Evolutionary conservation across 2,329 filamentous ascomycete species (phyloP).

Genomic region (Cordyceps tenuipes): DNA sequence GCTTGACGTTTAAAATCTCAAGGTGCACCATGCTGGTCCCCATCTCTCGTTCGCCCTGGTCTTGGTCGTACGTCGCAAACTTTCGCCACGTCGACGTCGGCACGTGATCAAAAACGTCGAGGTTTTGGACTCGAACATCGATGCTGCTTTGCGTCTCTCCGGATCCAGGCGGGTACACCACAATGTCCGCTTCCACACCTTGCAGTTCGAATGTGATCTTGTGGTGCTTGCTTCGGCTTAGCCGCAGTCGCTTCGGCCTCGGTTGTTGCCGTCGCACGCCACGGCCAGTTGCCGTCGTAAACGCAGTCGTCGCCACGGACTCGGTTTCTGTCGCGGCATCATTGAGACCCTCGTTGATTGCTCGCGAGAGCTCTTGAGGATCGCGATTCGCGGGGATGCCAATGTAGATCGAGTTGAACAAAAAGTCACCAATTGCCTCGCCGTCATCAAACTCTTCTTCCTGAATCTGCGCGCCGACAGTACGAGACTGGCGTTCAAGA

Average conservation of each 20-base stretch:
- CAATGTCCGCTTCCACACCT: slow-evolving; percentile 73
- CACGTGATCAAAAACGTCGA: slow-evolving; percentile 91
- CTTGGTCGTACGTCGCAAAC: slow-evolving; percentile 88
- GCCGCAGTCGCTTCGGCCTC: slow-evolving; percentile 56
- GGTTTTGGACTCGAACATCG: slow-evolving; percentile 69
- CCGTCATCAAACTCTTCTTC: slow-evolving; percentile 73
- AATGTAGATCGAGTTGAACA: slow-evolving; percentile 99
- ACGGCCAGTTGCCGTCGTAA: slow-evolving; percentile 49
- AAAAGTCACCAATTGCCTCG: slow-evolving; percentile 82
- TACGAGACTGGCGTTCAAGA: slow-evolving; percentile 59
- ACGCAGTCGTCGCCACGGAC: slow-evolving; percentile 71
- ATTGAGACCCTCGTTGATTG: slow-evolving; percentile 83
- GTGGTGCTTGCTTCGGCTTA: slow-evolving; percentile 80
- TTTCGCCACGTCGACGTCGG: slow-evolving; percentile 97
- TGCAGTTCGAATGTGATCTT: slow-evolving; percentile 93
- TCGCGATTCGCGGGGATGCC: slow-evolving; percentile 82
- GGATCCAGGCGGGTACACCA: slow-evolving; percentile 66
- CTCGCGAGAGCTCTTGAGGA: slow-evolving; percentile 68
- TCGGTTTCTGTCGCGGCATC: slow-evolving; percentile 84
- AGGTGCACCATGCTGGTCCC: slow-evolving; percentile 84
- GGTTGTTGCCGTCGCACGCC: slow-evolving; percentile 33
- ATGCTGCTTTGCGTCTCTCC: slow-evolving; percentile 83
- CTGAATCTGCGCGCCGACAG: slow-evolving; percentile 46
- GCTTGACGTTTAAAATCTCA: slow-evolving; percentile 80
- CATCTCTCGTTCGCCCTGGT: slow-evolving; percentile 78